phyloP scores from a whole-genome alignment of 140 eudicot genomes.

The Flaveria floridana region DNA sequence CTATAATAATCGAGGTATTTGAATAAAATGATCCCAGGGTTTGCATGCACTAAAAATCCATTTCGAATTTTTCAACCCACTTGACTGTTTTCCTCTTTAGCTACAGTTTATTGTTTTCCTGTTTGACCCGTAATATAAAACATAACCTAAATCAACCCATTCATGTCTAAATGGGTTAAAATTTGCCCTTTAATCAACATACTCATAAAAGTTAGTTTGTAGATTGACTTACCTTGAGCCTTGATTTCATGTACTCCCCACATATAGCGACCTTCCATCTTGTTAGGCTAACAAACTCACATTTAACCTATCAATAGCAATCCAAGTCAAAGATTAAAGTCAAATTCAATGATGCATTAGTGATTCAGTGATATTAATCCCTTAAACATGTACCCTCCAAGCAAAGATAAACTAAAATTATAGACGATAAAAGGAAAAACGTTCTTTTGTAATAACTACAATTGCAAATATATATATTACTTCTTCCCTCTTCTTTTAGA shows the following conservation, averaged over 20 bases:
- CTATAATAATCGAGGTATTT: not conserved
- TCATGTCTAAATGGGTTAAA: not conserved
- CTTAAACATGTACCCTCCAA: slow-evolving; percentile 7
- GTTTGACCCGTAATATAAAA: slow-evolving; percentile 1
- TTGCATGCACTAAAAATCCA: not conserved
- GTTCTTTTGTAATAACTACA: not conserved
- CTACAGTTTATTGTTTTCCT: not conserved
- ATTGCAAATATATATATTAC: not conserved
- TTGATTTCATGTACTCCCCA: slow-evolving; percentile 91
- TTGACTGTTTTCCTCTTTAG: not conserved
- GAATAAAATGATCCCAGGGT: not conserved
- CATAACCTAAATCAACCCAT: not conserved
- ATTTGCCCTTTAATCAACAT: not conserved
- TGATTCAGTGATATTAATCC: slow-evolving; percentile 2
- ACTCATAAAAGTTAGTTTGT: not conserved
- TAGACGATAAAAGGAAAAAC: not conserved
- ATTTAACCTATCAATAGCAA: slow-evolving; percentile 52
- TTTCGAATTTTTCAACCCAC: not conserved
- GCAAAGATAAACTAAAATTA: slow-evolving; percentile 3
- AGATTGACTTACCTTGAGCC: slow-evolving; percentile 58
- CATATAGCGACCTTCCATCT: slow-evolving; percentile 94
- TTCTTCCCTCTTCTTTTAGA: not conserved
- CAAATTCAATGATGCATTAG: not conserved
- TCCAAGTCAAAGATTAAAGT: slow-evolving; percentile 17
- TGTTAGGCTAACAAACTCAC: slow-evolving; percentile 75